Percentiles rank a stretch among this genome's conserved stretches.
These are phyloP conservation scores for Apodospora peruviana DNA, from an alignment of 495 filamentous ascomycete species.

Conservation along the genomic window DNA sequence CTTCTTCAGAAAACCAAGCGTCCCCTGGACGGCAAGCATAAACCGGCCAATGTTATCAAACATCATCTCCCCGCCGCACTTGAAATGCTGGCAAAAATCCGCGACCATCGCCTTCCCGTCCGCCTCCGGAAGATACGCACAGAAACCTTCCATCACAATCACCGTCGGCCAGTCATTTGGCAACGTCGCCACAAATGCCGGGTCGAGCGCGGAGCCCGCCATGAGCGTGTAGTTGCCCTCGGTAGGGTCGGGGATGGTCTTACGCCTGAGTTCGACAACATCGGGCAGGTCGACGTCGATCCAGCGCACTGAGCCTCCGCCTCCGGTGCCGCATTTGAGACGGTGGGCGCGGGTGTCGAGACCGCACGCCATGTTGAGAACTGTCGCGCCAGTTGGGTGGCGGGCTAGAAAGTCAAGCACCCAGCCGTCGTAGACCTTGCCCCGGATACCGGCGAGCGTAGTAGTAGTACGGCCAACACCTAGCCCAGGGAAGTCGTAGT, in stretches of 20 bases:
- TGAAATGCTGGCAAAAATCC: neutral
- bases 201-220: neutral
- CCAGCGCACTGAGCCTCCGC: neutral
- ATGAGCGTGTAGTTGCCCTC: neutral
- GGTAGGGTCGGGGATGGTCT: neutral
- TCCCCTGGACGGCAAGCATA: neutral
- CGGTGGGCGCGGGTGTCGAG: neutral
- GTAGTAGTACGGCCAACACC: neutral
- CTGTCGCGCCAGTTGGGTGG: neutral
- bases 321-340: neutral
- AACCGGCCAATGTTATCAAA: neutral
- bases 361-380: neutral
- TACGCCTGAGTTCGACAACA: neutral
- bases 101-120: neutral
- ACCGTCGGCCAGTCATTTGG: neutral
- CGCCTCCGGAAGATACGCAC: neutral
- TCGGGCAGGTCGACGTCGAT: neutral
- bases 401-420: neutral
- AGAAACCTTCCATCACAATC: neutral
- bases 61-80: neutral
- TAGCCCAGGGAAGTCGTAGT: neutral
- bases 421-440: neutral
- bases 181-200: neutral
- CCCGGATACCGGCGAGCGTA: neutral
- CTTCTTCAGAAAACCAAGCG: neutral